phyloP scores from a whole-genome alignment of 2,329 filamentous ascomycete genomes.

The Myotisia sp. region DNA sequence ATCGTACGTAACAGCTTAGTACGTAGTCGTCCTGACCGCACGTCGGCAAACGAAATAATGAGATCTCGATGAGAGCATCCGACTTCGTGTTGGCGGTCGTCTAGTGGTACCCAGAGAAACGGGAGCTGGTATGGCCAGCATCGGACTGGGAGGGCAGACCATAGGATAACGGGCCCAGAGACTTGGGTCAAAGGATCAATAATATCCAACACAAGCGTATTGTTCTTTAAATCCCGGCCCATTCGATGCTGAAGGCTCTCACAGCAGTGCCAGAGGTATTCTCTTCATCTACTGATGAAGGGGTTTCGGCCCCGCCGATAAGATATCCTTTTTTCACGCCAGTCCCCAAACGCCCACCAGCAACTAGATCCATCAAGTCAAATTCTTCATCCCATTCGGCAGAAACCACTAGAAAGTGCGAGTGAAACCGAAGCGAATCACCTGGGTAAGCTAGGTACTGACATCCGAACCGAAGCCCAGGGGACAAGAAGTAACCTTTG shows the following conservation, averaged over 20 bases:
- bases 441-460: conserved; percentile 92
- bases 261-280: conserved; percentile 29
- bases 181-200: no score
- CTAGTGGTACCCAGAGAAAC: no score
- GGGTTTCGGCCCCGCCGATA: conserved; percentile 52
- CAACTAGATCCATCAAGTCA: conserved; percentile 68
- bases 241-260: conserved; percentile 74
- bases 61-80: no score
- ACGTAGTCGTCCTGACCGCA: no score
- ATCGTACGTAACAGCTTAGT: no score
- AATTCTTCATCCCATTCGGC: conserved; percentile 81
- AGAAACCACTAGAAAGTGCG: conserved; percentile 78
- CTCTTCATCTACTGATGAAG: conserved; percentile 24
- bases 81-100: no score
- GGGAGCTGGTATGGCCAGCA: no score
- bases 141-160: no score
- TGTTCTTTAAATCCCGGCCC: conserved; percentile 67
- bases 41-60: no score
- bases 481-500: conserved; percentile 72
- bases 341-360: conserved; percentile 74
- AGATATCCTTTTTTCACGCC: conserved; percentile 93
- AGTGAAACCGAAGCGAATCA: conserved; percentile 87
- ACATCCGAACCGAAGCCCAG: conserved; percentile 85
- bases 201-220: background rate
- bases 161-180: no score